A percentile compares a stretch with the other conserved stretches of the same genome.
Evolutionary conservation across 495 filamentous ascomycete genomes (phyloP).

Genomic region (Pseudoneurospora amorphoporcata): DNA sequence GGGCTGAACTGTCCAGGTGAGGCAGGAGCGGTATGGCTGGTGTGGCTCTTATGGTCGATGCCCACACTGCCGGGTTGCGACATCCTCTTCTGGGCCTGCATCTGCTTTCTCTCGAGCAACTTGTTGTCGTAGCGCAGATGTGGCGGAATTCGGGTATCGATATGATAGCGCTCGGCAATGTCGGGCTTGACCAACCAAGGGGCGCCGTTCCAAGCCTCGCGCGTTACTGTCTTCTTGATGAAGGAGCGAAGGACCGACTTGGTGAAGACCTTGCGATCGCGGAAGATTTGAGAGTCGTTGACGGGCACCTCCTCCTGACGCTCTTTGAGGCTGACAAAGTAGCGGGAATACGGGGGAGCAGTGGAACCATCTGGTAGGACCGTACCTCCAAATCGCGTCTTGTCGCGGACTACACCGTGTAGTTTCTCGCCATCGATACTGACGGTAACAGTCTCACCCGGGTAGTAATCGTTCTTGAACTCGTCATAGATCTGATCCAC

Average conservation of each 20-base stretch:
- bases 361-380: conserved; percentile 52
- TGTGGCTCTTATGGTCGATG: neutral
- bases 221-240: conserved; percentile 84
- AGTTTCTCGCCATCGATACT: conserved; percentile 61
- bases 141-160: conserved; percentile 72
- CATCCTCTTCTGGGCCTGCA: conserved; percentile 56
- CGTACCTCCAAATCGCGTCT: conserved; percentile 60
- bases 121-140: conserved; percentile 74
- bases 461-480: conserved; percentile 89
- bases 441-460: conserved; percentile 76
- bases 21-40: conserved; percentile 1
- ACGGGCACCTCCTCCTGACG: conserved; percentile 63
- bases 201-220: conserved; percentile 87
- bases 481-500: conserved; percentile 59
- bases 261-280: conserved; percentile 88
- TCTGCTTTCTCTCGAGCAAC: conserved; percentile 63
- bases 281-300: conserved; percentile 71
- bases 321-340: conserved; percentile 66
- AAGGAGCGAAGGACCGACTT: conserved; percentile 91
- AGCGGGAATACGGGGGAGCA: conserved; percentile 60
- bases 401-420: conserved; percentile 74
- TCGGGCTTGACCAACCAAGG: conserved; percentile 91
- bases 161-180: conserved; percentile 73
- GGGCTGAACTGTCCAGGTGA: conserved; percentile 25
- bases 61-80: conserved; percentile 37